phyloP scores from a whole-genome alignment of 2,329 filamentous ascomycete species.

The Beauveria scarabaeidicola region DNA sequence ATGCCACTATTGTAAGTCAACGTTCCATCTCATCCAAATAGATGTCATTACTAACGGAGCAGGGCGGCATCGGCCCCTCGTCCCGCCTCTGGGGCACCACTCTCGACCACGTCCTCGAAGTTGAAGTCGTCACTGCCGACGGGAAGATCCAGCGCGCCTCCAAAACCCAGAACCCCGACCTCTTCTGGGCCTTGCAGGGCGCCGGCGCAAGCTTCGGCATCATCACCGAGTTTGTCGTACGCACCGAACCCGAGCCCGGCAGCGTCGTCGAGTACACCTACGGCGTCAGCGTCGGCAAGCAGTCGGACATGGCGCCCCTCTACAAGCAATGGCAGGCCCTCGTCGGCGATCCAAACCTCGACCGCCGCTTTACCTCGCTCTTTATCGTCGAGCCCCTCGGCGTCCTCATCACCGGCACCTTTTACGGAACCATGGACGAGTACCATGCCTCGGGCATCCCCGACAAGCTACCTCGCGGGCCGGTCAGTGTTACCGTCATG shows the following conservation, averaged over 20 bases:
- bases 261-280: constrained; percentile 52
- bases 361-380: constrained; percentile 49
- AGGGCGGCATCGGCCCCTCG: constrained; percentile 48
- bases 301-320: constrained; percentile 36
- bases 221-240: constrained; percentile 47
- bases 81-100: constrained; percentile 51
- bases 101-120: constrained; percentile 46
- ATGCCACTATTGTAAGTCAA: constrained; percentile 43
- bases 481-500: constrained; percentile 38
- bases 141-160: constrained; percentile 42
- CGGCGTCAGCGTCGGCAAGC: constrained; percentile 40
- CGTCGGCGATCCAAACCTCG: constrained; percentile 43
- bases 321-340: constrained; percentile 53
- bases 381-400: constrained; percentile 47
- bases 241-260: constrained; percentile 47
- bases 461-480: constrained; percentile 35
- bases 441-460: constrained; percentile 44
- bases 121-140: constrained; percentile 48
- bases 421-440: constrained; percentile 50
- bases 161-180: constrained; percentile 38
- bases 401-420: constrained; percentile 50
- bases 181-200: constrained; percentile 50
- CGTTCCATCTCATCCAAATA: too few species aligned
- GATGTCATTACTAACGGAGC: background rate
- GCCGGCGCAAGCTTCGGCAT: constrained; percentile 49